These are phyloP conservation scores for Parietaria judaica DNA, from an alignment of 306 rosid genomes.

Conservation along the genomic window DNA sequence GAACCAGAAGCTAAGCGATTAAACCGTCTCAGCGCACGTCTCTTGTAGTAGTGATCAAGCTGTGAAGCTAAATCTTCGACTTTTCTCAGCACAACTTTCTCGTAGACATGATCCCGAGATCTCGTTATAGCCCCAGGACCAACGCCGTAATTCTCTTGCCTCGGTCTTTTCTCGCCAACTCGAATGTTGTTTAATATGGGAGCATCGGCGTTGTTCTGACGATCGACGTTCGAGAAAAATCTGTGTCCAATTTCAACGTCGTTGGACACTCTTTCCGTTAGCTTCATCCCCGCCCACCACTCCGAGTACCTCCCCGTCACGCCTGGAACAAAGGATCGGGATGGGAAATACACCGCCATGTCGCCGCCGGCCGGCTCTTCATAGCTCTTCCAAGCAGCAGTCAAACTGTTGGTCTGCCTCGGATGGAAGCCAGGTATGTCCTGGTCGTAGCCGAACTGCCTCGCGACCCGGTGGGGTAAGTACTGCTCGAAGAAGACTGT, in stretches of 20 bases:
- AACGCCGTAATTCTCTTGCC: background rate
- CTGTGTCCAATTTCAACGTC: too few relatives aligned
- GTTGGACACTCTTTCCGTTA: background rate
- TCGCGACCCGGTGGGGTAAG: slow-evolving; percentile 44
- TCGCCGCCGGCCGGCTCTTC: background rate
- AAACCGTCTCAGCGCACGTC: too few relatives aligned
- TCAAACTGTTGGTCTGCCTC: background rate
- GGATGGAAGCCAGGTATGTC: slow-evolving; percentile 31
- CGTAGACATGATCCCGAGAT: background rate
- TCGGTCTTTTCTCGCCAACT: too few relatives aligned
- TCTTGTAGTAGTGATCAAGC: too few relatives aligned
- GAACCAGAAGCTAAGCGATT: background rate
- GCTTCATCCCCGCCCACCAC: slow-evolving; percentile 35
- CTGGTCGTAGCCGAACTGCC: slow-evolving; percentile 69
- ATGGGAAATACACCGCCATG: slow-evolving; percentile 13
- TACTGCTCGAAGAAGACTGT: slow-evolving; percentile 20
- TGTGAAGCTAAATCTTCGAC: too few relatives aligned
- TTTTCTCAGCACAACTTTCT: background rate
- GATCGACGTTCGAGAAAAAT: too few relatives aligned
- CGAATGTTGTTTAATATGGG: too few relatives aligned
- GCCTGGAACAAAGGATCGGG: slow-evolving; percentile 13
- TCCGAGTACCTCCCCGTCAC: slow-evolving; percentile 26
- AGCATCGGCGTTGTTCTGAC: too few relatives aligned
- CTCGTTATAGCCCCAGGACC: background rate
- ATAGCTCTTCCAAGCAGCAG: slow-evolving; percentile 14